Conservation (phyloP, 495 filamentous ascomycete genomes). For the Aspergillus egyptiacus region DNA sequence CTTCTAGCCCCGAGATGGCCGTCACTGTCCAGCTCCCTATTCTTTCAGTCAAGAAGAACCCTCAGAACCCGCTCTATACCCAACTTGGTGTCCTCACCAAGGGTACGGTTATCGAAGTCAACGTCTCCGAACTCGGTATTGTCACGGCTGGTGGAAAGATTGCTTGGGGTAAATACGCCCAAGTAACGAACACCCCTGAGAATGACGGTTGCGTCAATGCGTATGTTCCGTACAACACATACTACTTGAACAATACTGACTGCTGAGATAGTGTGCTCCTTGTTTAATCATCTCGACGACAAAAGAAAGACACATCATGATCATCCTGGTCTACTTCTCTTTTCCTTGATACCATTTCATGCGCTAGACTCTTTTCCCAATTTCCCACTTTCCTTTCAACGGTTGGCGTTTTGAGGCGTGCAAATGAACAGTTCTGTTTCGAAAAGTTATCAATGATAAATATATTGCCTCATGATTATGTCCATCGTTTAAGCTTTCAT, state of each 20-base stretch:
- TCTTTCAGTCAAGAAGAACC: slow-evolving; percentile 96
- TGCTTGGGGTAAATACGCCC: slow-evolving; percentile 83
- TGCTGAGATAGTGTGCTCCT: slow-evolving; percentile 10
- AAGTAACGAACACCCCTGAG: slow-evolving; percentile 64
- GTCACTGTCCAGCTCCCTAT: slow-evolving; percentile 94
- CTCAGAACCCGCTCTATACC: slow-evolving; percentile 89
- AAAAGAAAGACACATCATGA: neutral
- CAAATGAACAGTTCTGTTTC: slow-evolving; percentile 2
- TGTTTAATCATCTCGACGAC: slow-evolving; percentile 9
- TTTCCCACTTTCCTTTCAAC: slow-evolving; percentile 1
- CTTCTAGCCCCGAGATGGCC: slow-evolving; percentile 59
- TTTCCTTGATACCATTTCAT: slow-evolving; percentile 9
- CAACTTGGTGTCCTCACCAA: slow-evolving; percentile 91
- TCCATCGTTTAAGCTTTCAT: no score
- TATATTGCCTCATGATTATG: neutral
- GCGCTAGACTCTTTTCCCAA: slow-evolving; percentile 7
- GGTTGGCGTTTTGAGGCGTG: slow-evolving; percentile 13
- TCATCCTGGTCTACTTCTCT: neutral
- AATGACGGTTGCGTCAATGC: slow-evolving; percentile 78
- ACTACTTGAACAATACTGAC: neutral
- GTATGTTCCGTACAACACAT: slow-evolving; percentile 20
- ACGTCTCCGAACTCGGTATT: slow-evolving; percentile 87
- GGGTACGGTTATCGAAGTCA: slow-evolving; percentile 93
- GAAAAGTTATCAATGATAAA: slow-evolving; percentile 8
- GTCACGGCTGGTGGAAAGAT: slow-evolving; percentile 92